Base-by-base conservation (phyloP, 768 basidiomycete genomes). In the Suillus alpinus region DNA sequence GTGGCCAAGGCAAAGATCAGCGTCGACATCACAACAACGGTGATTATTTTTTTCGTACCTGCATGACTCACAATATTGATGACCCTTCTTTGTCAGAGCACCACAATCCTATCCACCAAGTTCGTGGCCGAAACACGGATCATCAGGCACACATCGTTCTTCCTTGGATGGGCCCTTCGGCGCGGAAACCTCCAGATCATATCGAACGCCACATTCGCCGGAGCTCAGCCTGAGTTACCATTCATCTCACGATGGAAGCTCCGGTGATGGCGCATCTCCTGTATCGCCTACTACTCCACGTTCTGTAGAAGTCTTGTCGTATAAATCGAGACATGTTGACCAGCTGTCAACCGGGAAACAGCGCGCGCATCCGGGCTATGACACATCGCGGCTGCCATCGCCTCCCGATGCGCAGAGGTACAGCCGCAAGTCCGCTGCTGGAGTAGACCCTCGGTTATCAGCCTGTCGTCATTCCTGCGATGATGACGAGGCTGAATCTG, bases 231-330 rank as follows among this genome's bases (percentile, higher is more conserved):
- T 65, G 44, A 59, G 57, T 60, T 68, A 56, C 61, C 74, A 49
- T 77, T 80, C 67, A 66, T 72, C 62, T 75, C 77, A 78, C 61
- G 80, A 79, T 55, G 77, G 75, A 26, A 74, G 76, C 64, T 84
- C 84, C 1, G 79, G 77, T 1, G 80, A 81, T 29, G 80, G 78
- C 55, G 73, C 80, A 4, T 86, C 85, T 12, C 84, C 85, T 6
- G 73, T 82, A 18, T 83, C 83, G 12, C 85, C 85, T 10, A 75
- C 76, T 3, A 86, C 85, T 10, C 84, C 85, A 41, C 81, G 77
- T 56, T 85, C 83, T 18, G 71, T 73, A 1, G 71, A 60, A 12
- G 49, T 62, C 20, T 53, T 64, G 26, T 63, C 65, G 20, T 62
- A 65, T 8, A 68, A 64, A 57, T 53, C 47, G 51, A 66, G 63